phyloP scores from a whole-genome alignment of 768 basidiomycete species.

The Macrolepiota dolichaula region DNA sequence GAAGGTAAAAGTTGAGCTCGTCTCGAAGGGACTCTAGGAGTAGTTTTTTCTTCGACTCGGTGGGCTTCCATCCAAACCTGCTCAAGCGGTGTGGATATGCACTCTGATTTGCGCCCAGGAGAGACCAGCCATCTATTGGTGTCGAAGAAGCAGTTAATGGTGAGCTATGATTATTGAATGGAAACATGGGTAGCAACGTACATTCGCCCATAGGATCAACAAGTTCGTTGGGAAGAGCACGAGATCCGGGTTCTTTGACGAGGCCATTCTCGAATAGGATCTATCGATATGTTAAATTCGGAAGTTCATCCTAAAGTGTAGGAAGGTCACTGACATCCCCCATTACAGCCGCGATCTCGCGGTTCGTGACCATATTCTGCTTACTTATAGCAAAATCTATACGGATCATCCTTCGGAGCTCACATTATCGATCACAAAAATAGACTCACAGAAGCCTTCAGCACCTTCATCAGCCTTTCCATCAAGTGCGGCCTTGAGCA shows the following conservation, averaged over 20 bases:
- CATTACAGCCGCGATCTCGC: constrained; percentile 28
- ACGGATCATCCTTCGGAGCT: constrained; percentile 2
- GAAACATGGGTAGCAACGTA: constrained; percentile 19
- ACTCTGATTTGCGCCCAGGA: constrained; percentile 35
- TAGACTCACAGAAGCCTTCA: constrained; percentile 36
- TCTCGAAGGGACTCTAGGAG: constrained; percentile 20
- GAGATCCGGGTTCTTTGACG: constrained; percentile 28
- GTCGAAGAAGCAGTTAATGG: background rate
- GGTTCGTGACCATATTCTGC: constrained; percentile 24
- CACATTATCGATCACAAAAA: background rate
- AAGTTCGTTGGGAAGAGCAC: constrained; percentile 28
- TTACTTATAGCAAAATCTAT: constrained; percentile 32
- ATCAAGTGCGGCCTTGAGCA: constrained; percentile 37
- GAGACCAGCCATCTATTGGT: constrained; percentile 34
- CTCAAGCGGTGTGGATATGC: constrained; percentile 31
- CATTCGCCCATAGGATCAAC: constrained; percentile 35
- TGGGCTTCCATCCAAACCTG: constrained; percentile 37
- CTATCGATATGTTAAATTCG: constrained; percentile 13
- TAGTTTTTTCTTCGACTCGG: constrained; percentile 17
- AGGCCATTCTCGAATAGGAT: constrained; percentile 30
- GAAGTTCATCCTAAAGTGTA: background rate
- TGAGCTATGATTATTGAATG: background rate
- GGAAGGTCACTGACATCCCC: constrained; percentile 29
- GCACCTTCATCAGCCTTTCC: constrained; percentile 38
- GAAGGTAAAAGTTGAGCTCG: constrained; percentile 20